Evolutionary conservation across 2,329 filamentous ascomycete genomes (phyloP).

Genomic region (Cytospora piceicola): DNA sequence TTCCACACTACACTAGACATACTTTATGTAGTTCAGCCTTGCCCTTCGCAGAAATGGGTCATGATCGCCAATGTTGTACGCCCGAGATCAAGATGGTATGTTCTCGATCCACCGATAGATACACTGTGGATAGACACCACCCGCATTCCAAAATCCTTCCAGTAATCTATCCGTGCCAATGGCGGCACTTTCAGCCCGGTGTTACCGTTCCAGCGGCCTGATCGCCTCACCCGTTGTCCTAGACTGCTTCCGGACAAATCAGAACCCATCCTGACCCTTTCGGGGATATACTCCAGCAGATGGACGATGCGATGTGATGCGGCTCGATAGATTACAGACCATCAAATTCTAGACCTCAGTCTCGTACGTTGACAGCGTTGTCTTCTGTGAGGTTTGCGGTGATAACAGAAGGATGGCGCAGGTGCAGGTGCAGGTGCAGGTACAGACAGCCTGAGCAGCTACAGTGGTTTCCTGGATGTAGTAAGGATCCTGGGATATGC

Average conservation of each 20-base stretch:
- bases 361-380: background rate
- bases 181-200: constrained; percentile 18
- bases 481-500: too few species aligned
- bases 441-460: too few species aligned
- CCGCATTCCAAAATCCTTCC: constrained; percentile 18
- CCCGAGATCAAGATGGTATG: constrained; percentile 17
- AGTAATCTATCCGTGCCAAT: constrained; percentile 1
- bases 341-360: background rate
- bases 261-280: background rate
- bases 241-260: constrained; percentile 22
- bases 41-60: constrained; percentile 20
- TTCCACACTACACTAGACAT: constrained; percentile 6
- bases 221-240: constrained; percentile 22
- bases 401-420: background rate
- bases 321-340: background rate
- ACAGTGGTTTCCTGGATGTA: too few species aligned
- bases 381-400: background rate
- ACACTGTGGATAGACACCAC: constrained; percentile 3
- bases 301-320: background rate
- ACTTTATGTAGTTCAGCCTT: constrained; percentile 18
- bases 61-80: constrained; percentile 23
- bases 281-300: background rate
- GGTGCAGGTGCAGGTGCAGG: too few species aligned
- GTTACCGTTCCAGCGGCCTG: background rate
- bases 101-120: constrained; percentile 22